A percentile compares a stretch with the other conserved stretches of the same genome.
These are phyloP conservation scores for Calamus simplicifolius DNA, from an alignment of 176 grass and related monocot species.

Conservation along the genomic window DNA sequence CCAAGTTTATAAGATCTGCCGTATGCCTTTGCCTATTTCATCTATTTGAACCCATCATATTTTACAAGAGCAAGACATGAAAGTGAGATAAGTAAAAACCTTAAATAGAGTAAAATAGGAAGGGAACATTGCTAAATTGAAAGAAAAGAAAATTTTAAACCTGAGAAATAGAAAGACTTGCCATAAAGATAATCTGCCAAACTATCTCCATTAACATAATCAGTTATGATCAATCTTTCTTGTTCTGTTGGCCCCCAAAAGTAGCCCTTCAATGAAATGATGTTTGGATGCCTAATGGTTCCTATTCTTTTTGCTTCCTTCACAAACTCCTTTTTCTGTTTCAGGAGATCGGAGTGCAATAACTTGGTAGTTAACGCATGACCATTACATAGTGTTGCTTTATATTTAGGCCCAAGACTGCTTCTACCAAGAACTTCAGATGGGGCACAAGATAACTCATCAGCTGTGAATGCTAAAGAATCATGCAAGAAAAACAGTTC, in stretches of 20 bases:
- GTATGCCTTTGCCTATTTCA: no score
- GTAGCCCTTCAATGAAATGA: constrained; percentile 76
- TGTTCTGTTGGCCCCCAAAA: constrained; percentile 92
- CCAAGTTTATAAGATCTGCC: no score
- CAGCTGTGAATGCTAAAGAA: constrained; percentile 70
- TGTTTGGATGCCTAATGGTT: constrained; percentile 63
- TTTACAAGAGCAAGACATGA: no score
- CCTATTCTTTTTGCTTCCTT: constrained; percentile 89
- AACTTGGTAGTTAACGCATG: constrained; percentile 81
- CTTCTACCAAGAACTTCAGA: constrained; percentile 90
- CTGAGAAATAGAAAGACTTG: constrained; percentile 34
- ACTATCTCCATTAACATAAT: constrained; percentile 64
- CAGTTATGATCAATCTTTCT: constrained; percentile 88
- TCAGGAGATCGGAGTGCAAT: constrained; percentile 71
- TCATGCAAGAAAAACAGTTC: constrained; percentile 75
- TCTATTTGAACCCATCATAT: no score
- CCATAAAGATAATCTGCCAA: constrained; percentile 81
- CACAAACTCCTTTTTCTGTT: constrained; percentile 78
- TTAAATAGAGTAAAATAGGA: no score
- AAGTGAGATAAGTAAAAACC: no score
- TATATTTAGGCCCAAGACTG: constrained; percentile 79
- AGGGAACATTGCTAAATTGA: no score
- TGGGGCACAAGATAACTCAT: constrained; percentile 82
- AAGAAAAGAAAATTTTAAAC: constrained; percentile 11
- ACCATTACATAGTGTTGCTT: constrained; percentile 58